These are phyloP conservation scores for Trichophyton rubrum DNA, from an alignment of 2,329 filamentous ascomycete genomes.

Conservation along the genomic window DNA sequence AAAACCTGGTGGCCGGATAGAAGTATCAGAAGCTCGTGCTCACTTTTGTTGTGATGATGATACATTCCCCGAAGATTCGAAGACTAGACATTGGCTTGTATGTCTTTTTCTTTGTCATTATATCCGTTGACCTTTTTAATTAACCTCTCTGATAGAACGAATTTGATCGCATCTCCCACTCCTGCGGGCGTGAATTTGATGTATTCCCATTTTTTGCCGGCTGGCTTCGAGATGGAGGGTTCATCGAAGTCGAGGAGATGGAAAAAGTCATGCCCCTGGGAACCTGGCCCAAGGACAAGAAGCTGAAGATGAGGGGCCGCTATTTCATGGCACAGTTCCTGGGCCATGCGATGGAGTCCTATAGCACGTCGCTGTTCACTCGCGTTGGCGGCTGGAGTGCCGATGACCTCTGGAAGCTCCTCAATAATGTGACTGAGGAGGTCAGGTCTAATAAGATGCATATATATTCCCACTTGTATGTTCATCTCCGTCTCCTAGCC, in stretches of 20 bases:
- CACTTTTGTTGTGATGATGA: constrained; percentile 13
- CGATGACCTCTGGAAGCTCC: constrained; percentile 15
- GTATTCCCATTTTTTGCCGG: constrained; percentile 7
- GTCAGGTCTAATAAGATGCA: constrained; percentile 21
- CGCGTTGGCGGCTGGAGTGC: constrained; percentile 18
- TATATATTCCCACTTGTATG: constrained; percentile 19
- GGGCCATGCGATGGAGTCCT: constrained; percentile 19
- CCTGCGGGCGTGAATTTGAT: constrained; percentile 11
- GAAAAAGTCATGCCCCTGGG: constrained; percentile 12
- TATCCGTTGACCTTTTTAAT: too few relatives aligned
- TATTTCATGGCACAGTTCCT: constrained; percentile 20
- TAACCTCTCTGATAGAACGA: constrained; percentile 5
- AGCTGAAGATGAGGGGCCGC: constrained; percentile 12
- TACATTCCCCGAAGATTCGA: constrained; percentile 8
- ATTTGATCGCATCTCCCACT: constrained; percentile 5
- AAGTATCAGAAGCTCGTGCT: constrained; percentile 17
- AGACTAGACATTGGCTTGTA: constrained; percentile 11
- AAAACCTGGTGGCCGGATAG: constrained; percentile 16
- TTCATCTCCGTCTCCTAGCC: not conserved
- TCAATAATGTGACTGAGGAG: constrained; percentile 17
- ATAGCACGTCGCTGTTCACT: constrained; percentile 19
- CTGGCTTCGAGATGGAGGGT: constrained; percentile 9
- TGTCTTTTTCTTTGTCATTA: not conserved
- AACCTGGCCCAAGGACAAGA: constrained; percentile 14
- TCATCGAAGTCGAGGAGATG: constrained; percentile 9